phyloP scores from a whole-genome alignment of 2,329 filamentous ascomycete genomes.

The Dactylonectria macrodidyma region DNA sequence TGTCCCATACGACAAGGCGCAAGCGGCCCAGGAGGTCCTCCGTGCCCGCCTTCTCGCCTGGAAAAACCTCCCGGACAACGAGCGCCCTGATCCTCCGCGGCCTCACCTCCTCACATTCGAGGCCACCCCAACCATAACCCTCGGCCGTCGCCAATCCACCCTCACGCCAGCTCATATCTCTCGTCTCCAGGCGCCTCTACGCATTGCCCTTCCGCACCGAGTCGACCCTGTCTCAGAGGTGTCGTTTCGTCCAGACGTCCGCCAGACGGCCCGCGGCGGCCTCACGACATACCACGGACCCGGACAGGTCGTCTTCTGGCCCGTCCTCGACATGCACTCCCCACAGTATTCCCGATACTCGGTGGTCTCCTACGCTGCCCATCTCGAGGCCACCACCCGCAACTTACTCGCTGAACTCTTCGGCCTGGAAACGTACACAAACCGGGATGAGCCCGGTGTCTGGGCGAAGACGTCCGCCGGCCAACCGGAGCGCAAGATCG shows the following conservation, averaged over 20 bases:
- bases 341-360: slow-evolving; percentile 70
- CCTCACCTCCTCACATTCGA: slow-evolving; percentile 88
- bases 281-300: slow-evolving; percentile 97
- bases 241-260: slow-evolving; percentile 70
- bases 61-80: slow-evolving; percentile 48
- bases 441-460: slow-evolving; percentile 87
- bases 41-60: slow-evolving; percentile 54
- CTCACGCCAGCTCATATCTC: slow-evolving; percentile 62
- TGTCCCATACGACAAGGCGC: slow-evolving; percentile 51
- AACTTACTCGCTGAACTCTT: slow-evolving; percentile 70
- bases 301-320: slow-evolving; percentile 93
- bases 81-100: slow-evolving; percentile 61
- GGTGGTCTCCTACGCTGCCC: slow-evolving; percentile 82
- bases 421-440: slow-evolving; percentile 69
- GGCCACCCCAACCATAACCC: slow-evolving; percentile 87
- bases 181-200: slow-evolving; percentile 60
- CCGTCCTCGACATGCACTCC: slow-evolving; percentile 84
- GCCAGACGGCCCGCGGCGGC: slow-evolving; percentile 84
- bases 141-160: slow-evolving; percentile 82
- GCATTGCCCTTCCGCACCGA: slow-evolving; percentile 45
- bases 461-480: slow-evolving; percentile 69
- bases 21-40: slow-evolving; percentile 52
- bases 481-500: slow-evolving; percentile 78
- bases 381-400: slow-evolving; percentile 84
- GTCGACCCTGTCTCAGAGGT: slow-evolving; percentile 47